Evolutionary conservation across 768 basidiomycete genomes (phyloP).

Genomic region (Trametes cubensis): DNA sequence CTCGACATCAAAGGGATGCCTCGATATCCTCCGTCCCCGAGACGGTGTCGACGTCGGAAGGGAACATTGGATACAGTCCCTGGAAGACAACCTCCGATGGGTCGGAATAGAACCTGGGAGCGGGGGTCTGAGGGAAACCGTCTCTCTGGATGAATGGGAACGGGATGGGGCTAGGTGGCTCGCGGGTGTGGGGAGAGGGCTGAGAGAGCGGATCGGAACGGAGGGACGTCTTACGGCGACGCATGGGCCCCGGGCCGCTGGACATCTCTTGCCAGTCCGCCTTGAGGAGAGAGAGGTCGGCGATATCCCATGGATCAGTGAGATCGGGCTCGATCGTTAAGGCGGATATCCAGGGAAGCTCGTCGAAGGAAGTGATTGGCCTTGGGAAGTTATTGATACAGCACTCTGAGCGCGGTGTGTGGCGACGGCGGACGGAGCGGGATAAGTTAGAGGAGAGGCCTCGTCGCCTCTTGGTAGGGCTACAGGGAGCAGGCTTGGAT

Average conservation of each 20-base stretch:
- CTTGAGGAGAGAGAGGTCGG: constrained; percentile 65
- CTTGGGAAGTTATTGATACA: constrained; percentile 38
- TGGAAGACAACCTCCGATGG: constrained; percentile 27
- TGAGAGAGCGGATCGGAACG: constrained; percentile 50
- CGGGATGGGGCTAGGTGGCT: constrained; percentile 1
- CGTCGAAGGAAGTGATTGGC: constrained; percentile 52
- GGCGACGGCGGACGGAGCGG: constrained; percentile 48
- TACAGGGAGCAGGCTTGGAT: constrained; percentile 44
- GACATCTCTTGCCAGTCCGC: constrained; percentile 17
- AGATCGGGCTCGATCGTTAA: constrained; percentile 50
- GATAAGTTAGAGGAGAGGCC: constrained; percentile 36
- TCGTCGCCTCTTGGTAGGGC: constrained; percentile 41
- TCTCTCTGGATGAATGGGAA: constrained; percentile 13
- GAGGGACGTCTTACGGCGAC: constrained; percentile 56
- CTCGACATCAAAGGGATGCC: constrained; percentile 22
- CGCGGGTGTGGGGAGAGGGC: constrained; percentile 6
- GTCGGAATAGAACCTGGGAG: constrained; percentile 10
- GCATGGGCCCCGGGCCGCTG: constrained; percentile 54
- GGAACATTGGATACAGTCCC: constrained; percentile 26
- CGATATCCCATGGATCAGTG: constrained; percentile 54
- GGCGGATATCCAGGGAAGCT: constrained; percentile 68
- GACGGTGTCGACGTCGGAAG: constrained; percentile 16
- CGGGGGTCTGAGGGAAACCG: constrained; percentile 23
- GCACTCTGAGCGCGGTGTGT: constrained; percentile 45
- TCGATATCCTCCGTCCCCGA: constrained; percentile 17